Conservation (phyloP, 2,329 filamentous ascomycete species). For the Escovopsis sp. region DNA sequence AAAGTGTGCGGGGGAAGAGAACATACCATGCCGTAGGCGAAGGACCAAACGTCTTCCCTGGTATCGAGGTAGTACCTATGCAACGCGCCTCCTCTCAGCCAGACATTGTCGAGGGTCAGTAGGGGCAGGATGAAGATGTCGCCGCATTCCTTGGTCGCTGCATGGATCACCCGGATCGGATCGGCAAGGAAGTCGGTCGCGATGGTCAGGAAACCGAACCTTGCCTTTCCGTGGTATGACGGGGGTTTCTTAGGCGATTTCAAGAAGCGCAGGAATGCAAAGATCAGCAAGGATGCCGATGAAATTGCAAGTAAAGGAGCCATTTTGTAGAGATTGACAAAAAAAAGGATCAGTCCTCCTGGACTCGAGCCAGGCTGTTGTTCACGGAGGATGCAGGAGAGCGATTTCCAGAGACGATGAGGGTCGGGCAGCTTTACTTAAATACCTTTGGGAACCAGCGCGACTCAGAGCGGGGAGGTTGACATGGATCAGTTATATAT, state of each 20-base stretch:
- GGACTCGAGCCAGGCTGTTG: too few relatives aligned
- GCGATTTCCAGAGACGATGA: too few relatives aligned
- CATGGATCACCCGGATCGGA: constrained; percentile 3
- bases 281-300: too few relatives aligned
- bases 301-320: too few relatives aligned
- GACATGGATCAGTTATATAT: too few relatives aligned
- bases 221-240: constrained; percentile 7
- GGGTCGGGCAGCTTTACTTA: too few relatives aligned
- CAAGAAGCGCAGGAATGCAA: too few relatives aligned
- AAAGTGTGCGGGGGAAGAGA: neutral
- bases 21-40: constrained; percentile 7
- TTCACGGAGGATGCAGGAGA: too few relatives aligned
- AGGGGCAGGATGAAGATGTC: constrained; percentile 6
- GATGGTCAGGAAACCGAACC: constrained; percentile 6
- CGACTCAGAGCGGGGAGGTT: too few relatives aligned
- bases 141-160: constrained; percentile 3
- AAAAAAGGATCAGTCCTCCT: too few relatives aligned
- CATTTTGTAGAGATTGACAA: too few relatives aligned
- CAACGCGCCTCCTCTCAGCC: constrained; percentile 4
- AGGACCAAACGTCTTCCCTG: constrained; percentile 7
- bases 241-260: constrained; percentile 4
- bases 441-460: too few relatives aligned
- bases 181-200: constrained; percentile 1
- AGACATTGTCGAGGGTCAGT: constrained; percentile 5
- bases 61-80: constrained; percentile 6